These are phyloP conservation scores for Raphanus sativus DNA, from an alignment of 345 rosid genomes.

Conservation along the genomic window DNA sequence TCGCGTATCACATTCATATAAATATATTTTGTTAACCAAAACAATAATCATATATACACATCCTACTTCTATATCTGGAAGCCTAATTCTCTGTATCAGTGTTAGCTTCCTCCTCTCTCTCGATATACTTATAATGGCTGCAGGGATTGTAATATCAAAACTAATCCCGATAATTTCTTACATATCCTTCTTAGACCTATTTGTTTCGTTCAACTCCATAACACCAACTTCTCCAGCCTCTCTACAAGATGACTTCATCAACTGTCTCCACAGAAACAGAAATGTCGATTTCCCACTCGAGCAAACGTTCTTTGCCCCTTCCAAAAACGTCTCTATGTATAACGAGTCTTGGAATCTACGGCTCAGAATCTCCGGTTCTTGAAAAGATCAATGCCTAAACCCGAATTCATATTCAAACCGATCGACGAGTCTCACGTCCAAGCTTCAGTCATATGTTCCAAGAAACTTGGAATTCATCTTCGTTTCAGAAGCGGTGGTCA, in stretches of 20 bases:
- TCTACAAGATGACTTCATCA: constrained; percentile 40
- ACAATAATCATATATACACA: too few relatives aligned
- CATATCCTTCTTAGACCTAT: neutral
- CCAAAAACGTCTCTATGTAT: constrained; percentile 39
- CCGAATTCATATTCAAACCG: constrained; percentile 57
- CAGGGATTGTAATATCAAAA: too few relatives aligned
- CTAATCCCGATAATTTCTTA: neutral
- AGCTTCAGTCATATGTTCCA: constrained; percentile 54
- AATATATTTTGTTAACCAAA: too few relatives aligned
- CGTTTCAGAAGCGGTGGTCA: constrained; percentile 66
- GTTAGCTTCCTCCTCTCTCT: too few relatives aligned
- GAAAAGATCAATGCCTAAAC: constrained; percentile 46
- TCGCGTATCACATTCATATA: too few relatives aligned
- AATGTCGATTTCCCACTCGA: constrained; percentile 26
- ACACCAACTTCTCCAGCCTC: constrained; percentile 9
- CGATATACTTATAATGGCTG: too few relatives aligned
- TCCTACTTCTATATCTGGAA: too few relatives aligned
- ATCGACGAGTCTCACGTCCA: constrained; percentile 51
- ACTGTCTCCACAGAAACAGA: constrained; percentile 41
- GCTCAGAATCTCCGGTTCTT: constrained; percentile 53
- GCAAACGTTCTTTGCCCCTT: constrained; percentile 33
- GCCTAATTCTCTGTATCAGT: too few relatives aligned
- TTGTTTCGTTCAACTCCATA: neutral
- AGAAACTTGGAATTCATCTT: constrained; percentile 43
- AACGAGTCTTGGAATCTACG: constrained; percentile 34